A percentile compares a stretch with the other conserved stretches of the same genome.
Conservation (phyloP, 805 yeast genomes). For the Priceomyces melissophilus region DNA sequence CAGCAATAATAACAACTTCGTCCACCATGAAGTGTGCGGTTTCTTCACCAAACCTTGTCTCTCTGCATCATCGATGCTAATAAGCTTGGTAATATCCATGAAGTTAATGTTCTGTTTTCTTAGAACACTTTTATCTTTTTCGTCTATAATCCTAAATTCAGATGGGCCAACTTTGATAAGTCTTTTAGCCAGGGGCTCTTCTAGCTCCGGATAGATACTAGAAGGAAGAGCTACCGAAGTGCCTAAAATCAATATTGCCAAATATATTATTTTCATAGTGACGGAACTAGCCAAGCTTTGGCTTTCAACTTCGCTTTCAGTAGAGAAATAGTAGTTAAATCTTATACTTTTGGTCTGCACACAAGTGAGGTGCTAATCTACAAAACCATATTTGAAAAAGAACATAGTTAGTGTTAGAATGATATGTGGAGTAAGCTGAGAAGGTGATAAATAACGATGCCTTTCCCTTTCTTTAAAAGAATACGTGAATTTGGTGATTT, state of each 20-base stretch:
- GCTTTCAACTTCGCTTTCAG: too few relatives aligned
- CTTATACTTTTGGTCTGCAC: too few relatives aligned
- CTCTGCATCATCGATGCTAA: constrained; percentile 35
- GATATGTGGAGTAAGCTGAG: too few relatives aligned
- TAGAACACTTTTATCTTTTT: constrained; percentile 31
- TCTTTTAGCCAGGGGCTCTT: constrained; percentile 10
- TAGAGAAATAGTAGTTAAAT: too few relatives aligned
- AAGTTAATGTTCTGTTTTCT: constrained; percentile 48
- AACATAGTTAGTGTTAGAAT: too few relatives aligned
- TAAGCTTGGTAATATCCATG: constrained; percentile 60
- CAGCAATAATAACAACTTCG: constrained; percentile 16
- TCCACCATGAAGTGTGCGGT: constrained; percentile 8
- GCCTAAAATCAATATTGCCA: constrained; percentile 3
- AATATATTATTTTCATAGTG: not conserved
- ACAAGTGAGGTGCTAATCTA: too few relatives aligned
- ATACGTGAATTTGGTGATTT: too few relatives aligned
- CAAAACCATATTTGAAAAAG: too few relatives aligned
- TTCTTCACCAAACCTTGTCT: constrained; percentile 20
- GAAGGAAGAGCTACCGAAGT: constrained; percentile 9
- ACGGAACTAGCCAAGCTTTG: too few relatives aligned
- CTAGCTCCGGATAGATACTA: constrained; percentile 4
- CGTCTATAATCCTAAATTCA: constrained; percentile 30
- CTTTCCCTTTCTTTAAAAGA: too few relatives aligned
- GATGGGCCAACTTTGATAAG: constrained; percentile 36
- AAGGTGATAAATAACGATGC: too few relatives aligned